Evolutionary conservation across 2,329 filamentous ascomycete species (phyloP).

Genomic region (Diaporthe destruens): DNA sequence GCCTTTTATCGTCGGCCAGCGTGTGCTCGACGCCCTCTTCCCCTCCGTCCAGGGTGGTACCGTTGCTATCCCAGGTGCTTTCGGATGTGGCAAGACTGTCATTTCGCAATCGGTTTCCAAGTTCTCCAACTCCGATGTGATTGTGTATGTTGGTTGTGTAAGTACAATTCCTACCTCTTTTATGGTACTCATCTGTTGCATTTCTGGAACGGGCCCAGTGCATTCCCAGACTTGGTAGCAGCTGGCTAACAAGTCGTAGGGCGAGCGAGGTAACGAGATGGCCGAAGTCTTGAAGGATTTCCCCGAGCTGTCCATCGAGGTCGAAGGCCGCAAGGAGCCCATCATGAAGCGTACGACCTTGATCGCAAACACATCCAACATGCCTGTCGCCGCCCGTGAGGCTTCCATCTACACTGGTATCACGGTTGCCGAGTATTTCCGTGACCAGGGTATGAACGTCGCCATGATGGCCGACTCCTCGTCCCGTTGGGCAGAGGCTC

Average conservation of each 20-base stretch:
- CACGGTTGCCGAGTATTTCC: conserved; percentile 95
- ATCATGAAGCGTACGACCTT: conserved; percentile 99
- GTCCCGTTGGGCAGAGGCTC: conserved; percentile 97
- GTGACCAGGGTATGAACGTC: conserved; percentile 96
- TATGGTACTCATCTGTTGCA: neutral
- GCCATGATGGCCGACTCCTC: conserved; percentile 99
- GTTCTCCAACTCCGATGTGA: conserved; percentile 99
- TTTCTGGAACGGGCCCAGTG: neutral
- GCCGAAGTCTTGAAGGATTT: conserved; percentile 99
- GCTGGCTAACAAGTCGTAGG: conserved; percentile 49
- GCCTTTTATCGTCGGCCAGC: conserved; percentile 96
- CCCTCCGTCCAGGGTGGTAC: conserved; percentile 97
- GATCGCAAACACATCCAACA: conserved; percentile 99
- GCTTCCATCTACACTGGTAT: conserved; percentile 99
- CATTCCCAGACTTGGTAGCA: neutral
- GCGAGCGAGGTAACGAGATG: conserved; percentile 99
- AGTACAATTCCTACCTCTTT: neutral
- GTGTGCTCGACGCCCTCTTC: conserved; percentile 96
- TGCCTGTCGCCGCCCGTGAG: conserved; percentile 98
- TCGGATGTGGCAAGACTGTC: conserved; percentile 99
- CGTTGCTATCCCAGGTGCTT: conserved; percentile 97
- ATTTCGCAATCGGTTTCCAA: conserved; percentile 99
- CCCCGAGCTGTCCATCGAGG: conserved; percentile 94
- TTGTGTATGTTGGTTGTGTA: conserved; percentile 89
- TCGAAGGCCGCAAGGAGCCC: conserved; percentile 94